Base-by-base conservation (phyloP, 495 filamentous ascomycete species). In the Xylaria longipes region DNA sequence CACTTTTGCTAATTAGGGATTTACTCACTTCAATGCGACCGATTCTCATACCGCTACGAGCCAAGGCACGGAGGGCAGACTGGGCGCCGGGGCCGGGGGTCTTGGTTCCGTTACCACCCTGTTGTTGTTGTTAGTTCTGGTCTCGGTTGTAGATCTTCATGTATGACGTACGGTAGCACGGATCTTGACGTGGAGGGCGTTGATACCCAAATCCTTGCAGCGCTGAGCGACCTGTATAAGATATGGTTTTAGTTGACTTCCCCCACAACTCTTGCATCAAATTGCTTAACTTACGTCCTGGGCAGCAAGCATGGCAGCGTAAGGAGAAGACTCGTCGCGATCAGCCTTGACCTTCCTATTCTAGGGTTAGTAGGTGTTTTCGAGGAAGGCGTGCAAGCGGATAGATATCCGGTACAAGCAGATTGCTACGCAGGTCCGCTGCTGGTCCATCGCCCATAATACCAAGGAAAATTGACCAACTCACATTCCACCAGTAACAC, bases 191-290 rank as follows among this genome's bases (percentile, higher is more conserved):
- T 99, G 96, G 56, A 99, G 90, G 77, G 95, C 94, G 82, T 92
- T 98, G 87, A 99, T 97, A 81, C 97, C 97, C 78, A 99, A 87
- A 86, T 99, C 96, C 92, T 99, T 98, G 92, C 96, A 99, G 83
- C 95, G 92, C 80, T 88, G 87, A 77, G 96, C 96, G 82, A 97
- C 68, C 68, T 70, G 12, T 52, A 20, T 7, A 39, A 17, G n/a
- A 27, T 31, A 35, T 22, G 9, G 3, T 20, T n/a, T 70, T 52
- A 70, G 46, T 45, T 22, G 17, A 22, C 39, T 56, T 48, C 14
- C n/a, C 2, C 39, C 2, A 56, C 3, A 64, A 22, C 7, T n/a
- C 25, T 31, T 25, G 22, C 8, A 2, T 12, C 1, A 9, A n/a
- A 37, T 22, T 60, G 17, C 33, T 22, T 29, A 31, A 64, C 68